A percentile compares a stretch with the other conserved stretches of the same genome.
Conservation (phyloP, 2,329 filamentous ascomycete genomes). For the Phaeosphaeria sp. region DNA sequence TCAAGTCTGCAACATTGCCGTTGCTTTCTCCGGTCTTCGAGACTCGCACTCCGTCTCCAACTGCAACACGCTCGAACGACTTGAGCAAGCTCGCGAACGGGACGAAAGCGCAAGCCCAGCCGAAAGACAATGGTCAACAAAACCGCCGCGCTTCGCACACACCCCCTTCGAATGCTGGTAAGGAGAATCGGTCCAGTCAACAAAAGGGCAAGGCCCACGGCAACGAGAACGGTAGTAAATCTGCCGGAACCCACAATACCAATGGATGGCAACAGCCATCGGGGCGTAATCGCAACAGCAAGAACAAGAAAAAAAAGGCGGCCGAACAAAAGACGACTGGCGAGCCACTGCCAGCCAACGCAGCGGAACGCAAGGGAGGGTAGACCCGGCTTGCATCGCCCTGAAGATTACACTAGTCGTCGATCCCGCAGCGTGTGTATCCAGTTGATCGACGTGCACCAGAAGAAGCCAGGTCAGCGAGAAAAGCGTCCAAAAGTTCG, state of each 20-base stretch:
- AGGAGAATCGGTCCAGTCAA: conserved; percentile 34
- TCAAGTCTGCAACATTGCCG: conserved; percentile 51
- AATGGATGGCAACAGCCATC: conserved; percentile 30
- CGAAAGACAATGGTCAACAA: conserved; percentile 37
- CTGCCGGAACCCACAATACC: conserved; percentile 14
- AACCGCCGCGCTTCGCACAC: conserved; percentile 37
- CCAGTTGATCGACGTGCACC: not conserved
- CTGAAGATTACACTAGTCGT: not conserved
- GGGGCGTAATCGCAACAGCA: conserved; percentile 19
- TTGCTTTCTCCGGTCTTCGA: conserved; percentile 77
- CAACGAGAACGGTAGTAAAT: conserved; percentile 35
- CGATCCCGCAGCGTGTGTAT: not conserved
- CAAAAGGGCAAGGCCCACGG: conserved; percentile 26
- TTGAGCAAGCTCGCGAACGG: conserved; percentile 37
- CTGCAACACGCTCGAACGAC: conserved; percentile 55
- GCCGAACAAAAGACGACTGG: conserved; percentile 43
- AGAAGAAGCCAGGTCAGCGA: not conserved
- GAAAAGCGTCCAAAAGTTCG: not conserved
- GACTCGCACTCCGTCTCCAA: conserved; percentile 74
- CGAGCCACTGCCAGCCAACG: conserved; percentile 53
- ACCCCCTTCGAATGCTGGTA: conserved; percentile 23
- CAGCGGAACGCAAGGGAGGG: conserved; percentile 56
- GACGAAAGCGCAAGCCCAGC: conserved; percentile 24
- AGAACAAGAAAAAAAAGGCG: conserved; percentile 35
- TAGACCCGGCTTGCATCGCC: conserved; percentile 15